These are phyloP conservation scores for Suillus fuscotomentosus DNA, from an alignment of 768 basidiomycete species.

Conservation along the genomic window DNA sequence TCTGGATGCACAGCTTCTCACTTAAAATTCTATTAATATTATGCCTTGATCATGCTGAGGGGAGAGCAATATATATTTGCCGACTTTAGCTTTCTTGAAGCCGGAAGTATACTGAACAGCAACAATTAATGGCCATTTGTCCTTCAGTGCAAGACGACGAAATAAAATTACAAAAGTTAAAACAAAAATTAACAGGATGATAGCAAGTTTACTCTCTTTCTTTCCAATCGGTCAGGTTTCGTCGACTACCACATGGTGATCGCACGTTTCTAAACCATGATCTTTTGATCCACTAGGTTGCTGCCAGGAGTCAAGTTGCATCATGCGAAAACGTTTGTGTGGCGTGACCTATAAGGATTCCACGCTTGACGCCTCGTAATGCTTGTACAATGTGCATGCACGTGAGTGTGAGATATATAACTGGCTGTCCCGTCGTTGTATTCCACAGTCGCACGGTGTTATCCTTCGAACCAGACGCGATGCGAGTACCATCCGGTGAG, in stretches of 20 bases:
- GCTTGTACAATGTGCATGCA: not conserved
- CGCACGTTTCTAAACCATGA: not conserved
- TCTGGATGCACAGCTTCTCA: conserved; percentile 13
- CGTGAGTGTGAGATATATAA: not conserved
- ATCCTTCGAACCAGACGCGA: too few relatives aligned
- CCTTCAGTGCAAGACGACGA: not conserved
- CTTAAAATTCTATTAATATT: not conserved
- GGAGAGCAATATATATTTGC: not conserved
- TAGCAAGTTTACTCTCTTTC: not conserved
- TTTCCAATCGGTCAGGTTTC: not conserved
- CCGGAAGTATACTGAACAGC: not conserved
- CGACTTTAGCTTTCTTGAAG: too few relatives aligned
- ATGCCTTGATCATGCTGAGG: not conserved
- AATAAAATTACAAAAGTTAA: not conserved
- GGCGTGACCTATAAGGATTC: not conserved
- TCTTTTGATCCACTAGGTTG: not conserved
- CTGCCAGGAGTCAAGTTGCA: not conserved
- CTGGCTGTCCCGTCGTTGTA: too few relatives aligned
- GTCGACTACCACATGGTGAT: not conserved
- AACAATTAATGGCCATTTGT: not conserved
- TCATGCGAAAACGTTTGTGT: not conserved
- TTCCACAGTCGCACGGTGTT: too few relatives aligned
- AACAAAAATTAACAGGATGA: not conserved
- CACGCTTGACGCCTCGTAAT: not conserved
- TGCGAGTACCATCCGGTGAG: too few relatives aligned